These are phyloP conservation scores for Leptoxyphium fumago DNA, from an alignment of 2,329 filamentous ascomycete genomes.

Conservation along the genomic window DNA sequence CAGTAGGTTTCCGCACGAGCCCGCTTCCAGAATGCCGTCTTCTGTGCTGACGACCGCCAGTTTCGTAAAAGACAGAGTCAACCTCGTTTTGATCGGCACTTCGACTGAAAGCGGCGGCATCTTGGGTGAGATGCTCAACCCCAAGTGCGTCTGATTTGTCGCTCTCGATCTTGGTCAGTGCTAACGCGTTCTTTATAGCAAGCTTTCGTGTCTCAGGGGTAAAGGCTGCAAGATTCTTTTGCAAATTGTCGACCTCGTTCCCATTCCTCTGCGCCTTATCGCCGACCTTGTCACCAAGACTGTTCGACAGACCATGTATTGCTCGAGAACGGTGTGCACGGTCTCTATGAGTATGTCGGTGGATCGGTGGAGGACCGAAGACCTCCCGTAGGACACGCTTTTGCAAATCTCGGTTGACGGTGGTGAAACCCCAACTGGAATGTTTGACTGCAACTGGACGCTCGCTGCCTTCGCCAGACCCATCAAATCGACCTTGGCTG, in stretches of 20 bases:
- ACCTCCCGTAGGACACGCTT: constrained; percentile 90
- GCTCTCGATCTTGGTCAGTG: constrained; percentile 13
- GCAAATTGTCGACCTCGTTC: constrained; percentile 18
- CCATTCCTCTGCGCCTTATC: constrained; percentile 24
- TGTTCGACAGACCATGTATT: constrained; percentile 18
- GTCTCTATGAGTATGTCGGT: constrained; percentile 61
- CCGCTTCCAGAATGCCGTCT: constrained; percentile 81
- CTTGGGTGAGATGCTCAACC: constrained; percentile 4
- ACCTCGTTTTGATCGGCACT: constrained; percentile 15
- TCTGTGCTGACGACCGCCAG: constrained; percentile 20
- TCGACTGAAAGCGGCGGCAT: constrained; percentile 11
- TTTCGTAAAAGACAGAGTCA: constrained; percentile 3
- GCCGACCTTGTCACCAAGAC: constrained; percentile 4
- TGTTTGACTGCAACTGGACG: constrained; percentile 33
- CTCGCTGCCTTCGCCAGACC: background rate
- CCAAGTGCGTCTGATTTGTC: constrained; percentile 11
- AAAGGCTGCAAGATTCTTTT: constrained; percentile 12
- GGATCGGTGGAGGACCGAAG: constrained; percentile 70
- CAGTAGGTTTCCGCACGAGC: constrained; percentile 54
- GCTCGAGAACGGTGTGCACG: constrained; percentile 51
- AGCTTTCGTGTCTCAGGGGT: constrained; percentile 26
- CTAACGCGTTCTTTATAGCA: constrained; percentile 27
- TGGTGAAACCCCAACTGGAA: constrained; percentile 73
- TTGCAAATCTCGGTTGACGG: constrained; percentile 72
- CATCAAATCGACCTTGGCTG: background rate